Conservation (phyloP, 2,329 filamentous ascomycete species). For the Fusarium haematococcum region DNA sequence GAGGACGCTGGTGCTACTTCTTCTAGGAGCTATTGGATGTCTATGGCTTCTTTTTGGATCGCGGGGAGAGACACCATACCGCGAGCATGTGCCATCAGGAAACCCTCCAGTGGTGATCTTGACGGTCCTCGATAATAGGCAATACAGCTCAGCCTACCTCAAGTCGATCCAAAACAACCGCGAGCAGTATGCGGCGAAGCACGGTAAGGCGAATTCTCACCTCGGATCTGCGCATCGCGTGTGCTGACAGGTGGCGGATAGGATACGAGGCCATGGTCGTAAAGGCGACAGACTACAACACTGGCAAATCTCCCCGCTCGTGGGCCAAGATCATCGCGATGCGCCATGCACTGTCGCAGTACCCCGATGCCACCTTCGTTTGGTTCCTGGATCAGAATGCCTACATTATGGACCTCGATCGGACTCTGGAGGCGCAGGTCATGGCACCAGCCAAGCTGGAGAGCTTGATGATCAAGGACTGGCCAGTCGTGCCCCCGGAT, state of each 20-base stretch:
- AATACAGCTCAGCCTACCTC: constrained; percentile 74
- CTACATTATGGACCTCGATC: constrained; percentile 85
- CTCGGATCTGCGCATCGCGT: background rate
- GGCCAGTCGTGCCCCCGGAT: constrained; percentile 90
- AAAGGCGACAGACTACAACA: constrained; percentile 79
- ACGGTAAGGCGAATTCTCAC: constrained; percentile 70
- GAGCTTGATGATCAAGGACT: constrained; percentile 83
- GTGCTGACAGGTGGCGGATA: constrained; percentile 52
- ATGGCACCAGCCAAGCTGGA: constrained; percentile 77
- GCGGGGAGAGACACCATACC: constrained; percentile 46
- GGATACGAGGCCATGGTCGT: constrained; percentile 90
- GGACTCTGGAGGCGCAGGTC: constrained; percentile 77
- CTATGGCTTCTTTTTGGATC: constrained; percentile 69
- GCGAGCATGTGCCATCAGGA: constrained; percentile 60
- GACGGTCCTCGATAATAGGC: constrained; percentile 80
- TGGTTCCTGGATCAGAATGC: constrained; percentile 90
- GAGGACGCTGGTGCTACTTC: constrained; percentile 67
- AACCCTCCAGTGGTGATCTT: constrained; percentile 80
- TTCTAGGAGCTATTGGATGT: constrained; percentile 66
- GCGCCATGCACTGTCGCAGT: constrained; percentile 86
- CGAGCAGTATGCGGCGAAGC: constrained; percentile 83
- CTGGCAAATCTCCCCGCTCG: constrained; percentile 68
- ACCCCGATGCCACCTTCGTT: constrained; percentile 81
- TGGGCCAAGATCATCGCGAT: constrained; percentile 88
- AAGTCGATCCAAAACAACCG: constrained; percentile 84